Evolutionary conservation across 2,329 filamentous ascomycete species (phyloP).

Genomic region (Calycina marina): DNA sequence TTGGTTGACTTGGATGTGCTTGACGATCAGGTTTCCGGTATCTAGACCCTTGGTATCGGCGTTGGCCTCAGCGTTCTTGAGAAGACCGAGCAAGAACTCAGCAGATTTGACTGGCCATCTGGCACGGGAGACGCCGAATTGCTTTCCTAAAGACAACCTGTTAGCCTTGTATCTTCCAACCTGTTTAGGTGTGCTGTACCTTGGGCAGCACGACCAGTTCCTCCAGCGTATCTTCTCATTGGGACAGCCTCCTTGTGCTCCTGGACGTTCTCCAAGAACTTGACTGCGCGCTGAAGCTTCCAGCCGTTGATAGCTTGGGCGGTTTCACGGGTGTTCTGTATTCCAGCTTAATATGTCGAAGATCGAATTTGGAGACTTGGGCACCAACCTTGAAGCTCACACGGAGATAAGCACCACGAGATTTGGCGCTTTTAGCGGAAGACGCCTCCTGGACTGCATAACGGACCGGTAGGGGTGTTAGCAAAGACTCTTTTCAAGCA

Average conservation of each 20-base stretch:
- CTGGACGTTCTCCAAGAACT: conserved; percentile 97
- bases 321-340: conserved; percentile 99
- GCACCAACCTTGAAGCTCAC: conserved; percentile 41
- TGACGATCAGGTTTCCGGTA: conserved; percentile 93
- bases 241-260: conserved; percentile 95
- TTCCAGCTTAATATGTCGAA: no score
- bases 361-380: no score
- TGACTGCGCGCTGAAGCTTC: conserved; percentile 68
- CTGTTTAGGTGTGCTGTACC: no score
- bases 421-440: conserved; percentile 85
- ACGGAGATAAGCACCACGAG: conserved; percentile 96
- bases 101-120: conserved; percentile 99
- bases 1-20: conserved; percentile 99
- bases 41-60: conserved; percentile 95
- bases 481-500: no score
- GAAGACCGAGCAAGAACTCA: conserved; percentile 91
- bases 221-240: conserved; percentile 94
- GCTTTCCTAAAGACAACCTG: conserved; percentile 57
- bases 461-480: conserved; percentile 58
- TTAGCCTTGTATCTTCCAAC: conserved; percentile 15
- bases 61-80: conserved; percentile 96
- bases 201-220: conserved; percentile 92
- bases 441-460: conserved; percentile 88
- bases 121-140: conserved; percentile 94
- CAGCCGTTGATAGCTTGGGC: conserved; percentile 83